Conservation (phyloP, 2,329 filamentous ascomycete species). For the Colletotrichum higginsianum region DNA sequence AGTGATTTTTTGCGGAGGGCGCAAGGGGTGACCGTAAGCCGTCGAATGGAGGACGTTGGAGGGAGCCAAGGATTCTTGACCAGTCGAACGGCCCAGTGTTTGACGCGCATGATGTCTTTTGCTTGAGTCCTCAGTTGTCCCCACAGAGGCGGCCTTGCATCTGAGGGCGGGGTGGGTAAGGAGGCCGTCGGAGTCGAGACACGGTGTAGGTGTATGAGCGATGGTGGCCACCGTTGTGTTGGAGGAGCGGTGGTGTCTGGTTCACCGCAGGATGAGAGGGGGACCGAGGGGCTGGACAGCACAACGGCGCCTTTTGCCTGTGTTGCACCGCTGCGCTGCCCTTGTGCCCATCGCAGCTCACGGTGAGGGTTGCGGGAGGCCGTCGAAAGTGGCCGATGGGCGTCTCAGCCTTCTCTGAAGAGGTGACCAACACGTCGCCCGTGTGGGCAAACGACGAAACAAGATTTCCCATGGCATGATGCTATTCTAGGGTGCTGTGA, state of each 20-base stretch:
- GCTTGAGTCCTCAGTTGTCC: constrained; percentile 22
- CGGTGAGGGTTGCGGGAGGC: constrained; percentile 6
- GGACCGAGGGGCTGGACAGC: constrained; percentile 32
- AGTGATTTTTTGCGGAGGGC: constrained; percentile 27
- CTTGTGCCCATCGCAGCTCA: not conserved
- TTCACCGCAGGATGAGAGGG: constrained; percentile 20
- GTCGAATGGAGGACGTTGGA: constrained; percentile 33
- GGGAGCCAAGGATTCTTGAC: constrained; percentile 30
- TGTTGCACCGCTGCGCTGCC: not conserved
- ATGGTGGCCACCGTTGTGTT: not conserved
- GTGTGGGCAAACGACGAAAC: constrained; percentile 28
- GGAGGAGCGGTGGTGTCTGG: constrained; percentile 12
- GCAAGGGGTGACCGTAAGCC: constrained; percentile 34
- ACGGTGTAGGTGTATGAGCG: not conserved
- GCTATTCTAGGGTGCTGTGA: constrained; percentile 28
- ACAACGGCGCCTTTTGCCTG: not conserved
- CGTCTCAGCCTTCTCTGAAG: constrained; percentile 36
- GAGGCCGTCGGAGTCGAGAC: constrained; percentile 18
- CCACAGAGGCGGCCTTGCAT: not conserved
- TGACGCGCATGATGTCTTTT: constrained; percentile 16
- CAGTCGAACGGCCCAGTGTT: constrained; percentile 3
- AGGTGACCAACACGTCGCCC: constrained; percentile 1
- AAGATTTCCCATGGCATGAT: constrained; percentile 23
- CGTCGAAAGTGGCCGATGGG: constrained; percentile 6
- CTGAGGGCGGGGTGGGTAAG: constrained; percentile 10